Evolutionary conservation across 768 basidiomycete species (phyloP).

Genomic region (Xerocomellus chrysenteron): DNA sequence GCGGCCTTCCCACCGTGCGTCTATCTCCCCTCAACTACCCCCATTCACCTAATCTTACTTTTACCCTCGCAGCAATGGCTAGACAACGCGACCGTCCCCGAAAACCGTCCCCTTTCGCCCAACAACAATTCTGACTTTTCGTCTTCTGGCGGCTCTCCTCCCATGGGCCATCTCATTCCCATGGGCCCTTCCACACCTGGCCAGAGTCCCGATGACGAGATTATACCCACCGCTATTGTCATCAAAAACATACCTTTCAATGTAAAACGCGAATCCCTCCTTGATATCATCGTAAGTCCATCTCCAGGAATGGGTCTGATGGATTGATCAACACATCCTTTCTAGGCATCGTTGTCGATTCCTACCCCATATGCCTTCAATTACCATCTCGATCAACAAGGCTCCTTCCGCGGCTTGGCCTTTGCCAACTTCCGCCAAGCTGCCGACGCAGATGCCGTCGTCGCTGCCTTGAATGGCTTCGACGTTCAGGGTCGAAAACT

Average conservation of each 20-base stretch:
- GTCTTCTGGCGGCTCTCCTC: slow-evolving; percentile 82
- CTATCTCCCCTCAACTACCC: slow-evolving; percentile 14
- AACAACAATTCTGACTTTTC: slow-evolving; percentile 89
- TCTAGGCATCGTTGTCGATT: slow-evolving; percentile 83
- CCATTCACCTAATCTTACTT: slow-evolving; percentile 24
- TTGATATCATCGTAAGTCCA: slow-evolving; percentile 88
- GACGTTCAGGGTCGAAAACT: slow-evolving; percentile 96
- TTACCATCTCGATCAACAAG: slow-evolving; percentile 95
- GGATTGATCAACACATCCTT: slow-evolving; percentile 13
- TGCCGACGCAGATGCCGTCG: slow-evolving; percentile 90
- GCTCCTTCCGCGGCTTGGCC: slow-evolving; percentile 94
- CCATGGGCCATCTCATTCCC: slow-evolving; percentile 46
- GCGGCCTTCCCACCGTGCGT: slow-evolving; percentile 73
- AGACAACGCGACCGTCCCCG: slow-evolving; percentile 57
- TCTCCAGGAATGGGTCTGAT: slow-evolving; percentile 1
- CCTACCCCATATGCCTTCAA: slow-evolving; percentile 99
- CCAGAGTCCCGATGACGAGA: slow-evolving; percentile 73
- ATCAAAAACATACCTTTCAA: slow-evolving; percentile 99
- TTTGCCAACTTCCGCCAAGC: slow-evolving; percentile 97
- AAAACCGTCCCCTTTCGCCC: slow-evolving; percentile 79
- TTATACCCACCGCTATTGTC: slow-evolving; percentile 98
- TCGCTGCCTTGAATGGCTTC: slow-evolving; percentile 93
- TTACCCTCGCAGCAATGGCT: slow-evolving; percentile 73
- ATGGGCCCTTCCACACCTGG: slow-evolving; percentile 50
- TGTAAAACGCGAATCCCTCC: slow-evolving; percentile 92